Conservation (phyloP, 2,329 filamentous ascomycete genomes). For the Sporothrix humicola region DNA sequence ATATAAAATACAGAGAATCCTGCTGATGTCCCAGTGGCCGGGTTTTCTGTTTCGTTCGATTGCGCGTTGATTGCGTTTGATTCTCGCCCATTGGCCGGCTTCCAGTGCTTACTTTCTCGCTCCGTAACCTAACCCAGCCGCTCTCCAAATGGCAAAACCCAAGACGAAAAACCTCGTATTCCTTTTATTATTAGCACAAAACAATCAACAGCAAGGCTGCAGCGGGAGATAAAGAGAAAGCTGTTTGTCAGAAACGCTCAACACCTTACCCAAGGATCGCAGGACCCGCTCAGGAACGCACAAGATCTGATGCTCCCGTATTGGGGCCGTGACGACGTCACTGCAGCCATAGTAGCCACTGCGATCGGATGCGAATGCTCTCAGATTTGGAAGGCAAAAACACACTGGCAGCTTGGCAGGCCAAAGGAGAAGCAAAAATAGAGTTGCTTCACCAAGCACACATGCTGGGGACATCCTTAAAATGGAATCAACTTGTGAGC, state of each 20-base stretch:
- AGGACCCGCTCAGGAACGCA: neutral
- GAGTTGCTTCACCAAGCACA: no score
- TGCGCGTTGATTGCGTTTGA: neutral
- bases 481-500: conserved; percentile 16
- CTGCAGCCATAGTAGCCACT: no score
- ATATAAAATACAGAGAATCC: neutral
- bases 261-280: conserved; percentile 23
- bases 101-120: neutral
- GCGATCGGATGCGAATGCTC: neutral
- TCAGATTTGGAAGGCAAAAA: neutral
- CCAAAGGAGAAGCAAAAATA: no score
- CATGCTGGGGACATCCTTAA: neutral
- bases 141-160: neutral
- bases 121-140: conserved; percentile 2
- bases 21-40: neutral
- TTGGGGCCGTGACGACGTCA: conserved; percentile 17
- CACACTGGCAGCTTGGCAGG: neutral
- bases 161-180: conserved; percentile 20
- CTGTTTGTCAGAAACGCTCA: neutral
- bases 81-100: neutral
- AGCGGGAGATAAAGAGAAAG: neutral
- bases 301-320: neutral
- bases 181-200: neutral
- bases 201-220: neutral
- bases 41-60: neutral